Base-by-base conservation (phyloP, 1,284 basidiomycete genomes). In the Mycosarcoma mackinlayi region DNA sequence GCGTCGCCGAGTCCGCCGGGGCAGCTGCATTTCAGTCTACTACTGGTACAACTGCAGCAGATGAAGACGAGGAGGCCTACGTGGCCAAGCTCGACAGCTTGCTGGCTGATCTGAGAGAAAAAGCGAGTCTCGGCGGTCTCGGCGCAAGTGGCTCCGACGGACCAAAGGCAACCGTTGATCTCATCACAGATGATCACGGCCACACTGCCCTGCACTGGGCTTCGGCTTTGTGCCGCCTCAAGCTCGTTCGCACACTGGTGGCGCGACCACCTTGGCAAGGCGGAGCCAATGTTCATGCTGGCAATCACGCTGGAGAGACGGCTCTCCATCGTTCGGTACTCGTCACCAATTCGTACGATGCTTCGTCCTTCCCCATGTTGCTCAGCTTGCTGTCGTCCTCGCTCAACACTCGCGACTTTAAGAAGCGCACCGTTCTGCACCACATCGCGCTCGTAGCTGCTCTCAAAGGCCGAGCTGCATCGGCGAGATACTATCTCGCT, bases 121-220 rank as follows among this genome's bases (percentile, higher is more conserved):
- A 57, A 30, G 67, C 64, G 13, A 73, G 71, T 31, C 58, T 76
- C 3, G 73, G 70, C 28, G 71, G 73, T 23, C 86, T 88, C 9
- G 85, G 87, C 25, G 88, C 92, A 52, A 89, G 87, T 67, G 86
- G 88, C 68, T 86, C 86, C 24, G 90, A 91, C 62, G 89, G 91
- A 68, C 87, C 90, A 0, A 77, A 78, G 18, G 78, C 85, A 3
- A 86, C 91, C 4, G 82, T 92, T 4, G 87, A 90, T 54, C 83
- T 89, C 23, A 72, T 82, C 44, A 79, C 79, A 34, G 96, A 99
- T 78, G 93, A 97, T 69, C 91, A 94, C 78, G 92, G 93, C 0
- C 95, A 99, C 83, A 94, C 93, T 0, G 90, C 95, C 6, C 86
- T 99, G 25, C 96, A 99, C 83, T 88, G 97, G 80, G 94, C 96